A percentile compares a stretch with the other conserved stretches of the same genome.
phyloP scores from a whole-genome alignment of 169 alveolate genomes.

The Plasmodium knowlesi region DNA sequence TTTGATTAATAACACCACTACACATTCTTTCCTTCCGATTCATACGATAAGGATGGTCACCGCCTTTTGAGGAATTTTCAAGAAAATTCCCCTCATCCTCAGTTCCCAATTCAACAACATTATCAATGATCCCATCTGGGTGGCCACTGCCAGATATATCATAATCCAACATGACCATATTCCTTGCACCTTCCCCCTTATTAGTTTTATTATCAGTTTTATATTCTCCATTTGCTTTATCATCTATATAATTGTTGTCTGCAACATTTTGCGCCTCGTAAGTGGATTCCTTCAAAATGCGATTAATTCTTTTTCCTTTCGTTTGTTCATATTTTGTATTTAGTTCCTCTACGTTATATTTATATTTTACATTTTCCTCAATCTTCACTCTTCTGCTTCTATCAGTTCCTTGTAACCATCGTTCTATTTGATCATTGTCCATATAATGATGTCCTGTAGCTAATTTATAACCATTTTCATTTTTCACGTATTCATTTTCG shows the following conservation, averaged over 20 bases:
- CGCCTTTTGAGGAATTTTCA: background rate
- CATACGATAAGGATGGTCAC: background rate
- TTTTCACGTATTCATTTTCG: background rate
- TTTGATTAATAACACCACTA: background rate
- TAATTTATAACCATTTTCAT: background rate
- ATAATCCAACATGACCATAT: background rate
- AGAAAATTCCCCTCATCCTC: background rate
- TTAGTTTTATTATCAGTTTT: background rate
- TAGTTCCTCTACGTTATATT: background rate
- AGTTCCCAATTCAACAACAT: background rate
- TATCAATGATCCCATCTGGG: background rate
- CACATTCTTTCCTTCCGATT: background rate
- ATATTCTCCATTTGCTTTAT: background rate
- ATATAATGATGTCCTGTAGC: background rate
- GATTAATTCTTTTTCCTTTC: background rate
- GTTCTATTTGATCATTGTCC: background rate
- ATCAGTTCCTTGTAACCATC: background rate
- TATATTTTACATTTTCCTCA: background rate
- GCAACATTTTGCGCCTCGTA: background rate
- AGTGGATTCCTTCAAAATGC: background rate
- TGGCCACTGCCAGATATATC: background rate
- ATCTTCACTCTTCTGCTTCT: background rate
- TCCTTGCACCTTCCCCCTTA: background rate
- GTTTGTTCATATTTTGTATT: background rate
- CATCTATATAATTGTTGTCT: background rate